Evolutionary conservation across 768 basidiomycete species (phyloP).

Genomic region (Boletus sp.): DNA sequence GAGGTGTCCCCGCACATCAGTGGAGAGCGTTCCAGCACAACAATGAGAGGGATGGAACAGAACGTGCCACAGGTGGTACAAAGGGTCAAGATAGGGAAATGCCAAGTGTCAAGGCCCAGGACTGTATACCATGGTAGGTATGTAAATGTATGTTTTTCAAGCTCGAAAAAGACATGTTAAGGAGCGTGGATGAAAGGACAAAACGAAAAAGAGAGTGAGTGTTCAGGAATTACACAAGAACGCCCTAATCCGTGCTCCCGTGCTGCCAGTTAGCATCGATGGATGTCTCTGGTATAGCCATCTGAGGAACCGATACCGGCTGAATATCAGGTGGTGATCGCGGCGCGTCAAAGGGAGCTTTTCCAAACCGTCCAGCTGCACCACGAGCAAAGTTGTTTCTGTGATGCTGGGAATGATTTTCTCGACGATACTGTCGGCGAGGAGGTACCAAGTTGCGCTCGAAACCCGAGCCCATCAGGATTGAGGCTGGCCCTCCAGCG

Average conservation of each 20-base stretch:
- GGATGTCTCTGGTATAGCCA: constrained; percentile 6
- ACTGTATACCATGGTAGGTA: background rate
- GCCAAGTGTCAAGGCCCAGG: background rate
- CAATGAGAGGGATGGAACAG: background rate
- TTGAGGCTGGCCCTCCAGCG: constrained; percentile 12
- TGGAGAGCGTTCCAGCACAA: background rate
- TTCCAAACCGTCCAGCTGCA: constrained; percentile 19
- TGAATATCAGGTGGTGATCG: constrained; percentile 21
- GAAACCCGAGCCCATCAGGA: constrained; percentile 11
- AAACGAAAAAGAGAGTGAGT: constrained; percentile 4
- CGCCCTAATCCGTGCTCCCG: constrained; percentile 12
- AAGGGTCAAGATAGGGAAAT: background rate
- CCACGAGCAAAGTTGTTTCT: constrained; percentile 24
- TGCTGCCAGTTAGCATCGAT: constrained; percentile 20
- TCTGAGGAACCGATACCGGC: constrained; percentile 5
- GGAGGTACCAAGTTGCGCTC: constrained; percentile 27
- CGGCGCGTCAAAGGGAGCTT: constrained; percentile 11
- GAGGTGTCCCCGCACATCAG: background rate
- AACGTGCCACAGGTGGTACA: background rate
- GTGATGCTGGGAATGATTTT: constrained; percentile 27
- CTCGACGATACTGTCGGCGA: constrained; percentile 32
- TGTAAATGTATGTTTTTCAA: background rate
- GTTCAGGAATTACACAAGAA: constrained; percentile 1
- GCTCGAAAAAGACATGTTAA: background rate
- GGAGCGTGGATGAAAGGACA: constrained; percentile 3